Conservation (phyloP, 208 protist genomes). For the Crithidia acanthocephali region DNA sequence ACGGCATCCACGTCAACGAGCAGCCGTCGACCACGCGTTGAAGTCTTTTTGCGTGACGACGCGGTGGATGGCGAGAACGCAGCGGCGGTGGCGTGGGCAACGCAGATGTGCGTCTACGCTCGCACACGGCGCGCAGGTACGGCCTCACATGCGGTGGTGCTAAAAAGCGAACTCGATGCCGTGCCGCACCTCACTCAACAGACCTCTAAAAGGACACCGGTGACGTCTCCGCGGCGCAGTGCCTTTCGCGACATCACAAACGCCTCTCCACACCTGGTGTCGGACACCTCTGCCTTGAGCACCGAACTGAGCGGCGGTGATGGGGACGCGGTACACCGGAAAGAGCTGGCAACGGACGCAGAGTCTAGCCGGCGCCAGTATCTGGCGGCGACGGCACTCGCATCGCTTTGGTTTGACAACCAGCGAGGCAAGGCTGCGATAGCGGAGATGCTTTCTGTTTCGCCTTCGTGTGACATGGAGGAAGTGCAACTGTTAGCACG, state of each 20-base stretch:
- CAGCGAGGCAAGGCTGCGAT: slow-evolving; percentile 32
- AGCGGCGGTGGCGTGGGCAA: slow-evolving; percentile 27
- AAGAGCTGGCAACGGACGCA: slow-evolving; percentile 14
- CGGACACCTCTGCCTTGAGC: slow-evolving; percentile 16
- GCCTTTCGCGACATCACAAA: slow-evolving; percentile 24
- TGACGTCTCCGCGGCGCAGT: neutral
- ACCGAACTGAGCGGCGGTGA: neutral
- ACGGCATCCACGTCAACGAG: neutral
- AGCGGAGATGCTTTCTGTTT: neutral
- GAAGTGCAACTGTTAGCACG: slow-evolving; percentile 12
- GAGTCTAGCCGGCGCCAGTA: slow-evolving; percentile 25
- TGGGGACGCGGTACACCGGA: neutral
- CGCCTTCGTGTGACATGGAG: slow-evolving; percentile 14
- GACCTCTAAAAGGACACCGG: neutral
- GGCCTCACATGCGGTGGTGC: neutral
- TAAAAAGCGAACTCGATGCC: no score
- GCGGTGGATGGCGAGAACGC: slow-evolving; percentile 28
- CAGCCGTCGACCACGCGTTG: neutral
- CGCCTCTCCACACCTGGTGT: neutral
- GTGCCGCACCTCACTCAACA: neutral
- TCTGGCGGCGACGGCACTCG: slow-evolving; percentile 26
- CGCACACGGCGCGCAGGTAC: neutral
- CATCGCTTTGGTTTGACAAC: slow-evolving; percentile 32
- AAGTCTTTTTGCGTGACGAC: slow-evolving; percentile 21
- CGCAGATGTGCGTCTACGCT: slow-evolving; percentile 31